Percentiles rank a stretch among this genome's conserved stretches.
These are phyloP conservation scores for Alternaria sp. DNA, from an alignment of 2,329 filamentous ascomycete species.

Conservation along the genomic window DNA sequence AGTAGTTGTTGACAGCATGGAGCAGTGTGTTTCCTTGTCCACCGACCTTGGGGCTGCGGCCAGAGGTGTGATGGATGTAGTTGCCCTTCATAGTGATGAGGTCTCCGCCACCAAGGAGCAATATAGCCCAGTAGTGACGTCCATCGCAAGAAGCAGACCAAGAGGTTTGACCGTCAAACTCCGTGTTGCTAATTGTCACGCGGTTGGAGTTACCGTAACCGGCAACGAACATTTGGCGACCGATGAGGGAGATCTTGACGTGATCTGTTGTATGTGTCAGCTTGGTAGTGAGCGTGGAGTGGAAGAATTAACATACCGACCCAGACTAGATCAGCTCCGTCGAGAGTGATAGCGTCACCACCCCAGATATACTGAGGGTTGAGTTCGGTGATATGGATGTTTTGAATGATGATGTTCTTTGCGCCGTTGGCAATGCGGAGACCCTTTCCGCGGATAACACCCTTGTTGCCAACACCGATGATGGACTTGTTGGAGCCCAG, in stretches of 20 bases:
- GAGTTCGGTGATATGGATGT: constrained; percentile 50
- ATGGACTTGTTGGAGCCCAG: constrained; percentile 54
- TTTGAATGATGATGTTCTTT: constrained; percentile 51
- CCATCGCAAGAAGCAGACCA: constrained; percentile 28
- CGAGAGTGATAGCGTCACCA: constrained; percentile 48
- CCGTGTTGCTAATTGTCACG: constrained; percentile 30
- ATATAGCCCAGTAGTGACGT: constrained; percentile 30
- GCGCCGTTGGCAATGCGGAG: constrained; percentile 21
- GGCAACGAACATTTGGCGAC: constrained; percentile 27
- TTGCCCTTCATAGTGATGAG: constrained; percentile 27
- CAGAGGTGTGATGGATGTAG: constrained; percentile 30
- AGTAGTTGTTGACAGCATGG: constrained; percentile 32
- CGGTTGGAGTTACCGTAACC: constrained; percentile 18
- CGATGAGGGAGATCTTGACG: constrained; percentile 25
- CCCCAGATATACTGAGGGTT: constrained; percentile 53
- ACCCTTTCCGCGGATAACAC: constrained; percentile 43
- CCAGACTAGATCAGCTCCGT: constrained; percentile 44
- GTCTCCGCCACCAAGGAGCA: constrained; percentile 24
- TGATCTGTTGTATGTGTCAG: constrained; percentile 23
- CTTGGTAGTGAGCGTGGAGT: too few relatives aligned
- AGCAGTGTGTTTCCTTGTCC: constrained; percentile 18
- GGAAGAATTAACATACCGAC: constrained; percentile 25
- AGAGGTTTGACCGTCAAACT: constrained; percentile 27
- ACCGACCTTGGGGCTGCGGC: constrained; percentile 26
- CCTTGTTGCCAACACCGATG: constrained; percentile 51